Evolutionary conservation across 2,329 filamentous ascomycete genomes (phyloP).

Genomic region (Furcasterigmium furcatum): DNA sequence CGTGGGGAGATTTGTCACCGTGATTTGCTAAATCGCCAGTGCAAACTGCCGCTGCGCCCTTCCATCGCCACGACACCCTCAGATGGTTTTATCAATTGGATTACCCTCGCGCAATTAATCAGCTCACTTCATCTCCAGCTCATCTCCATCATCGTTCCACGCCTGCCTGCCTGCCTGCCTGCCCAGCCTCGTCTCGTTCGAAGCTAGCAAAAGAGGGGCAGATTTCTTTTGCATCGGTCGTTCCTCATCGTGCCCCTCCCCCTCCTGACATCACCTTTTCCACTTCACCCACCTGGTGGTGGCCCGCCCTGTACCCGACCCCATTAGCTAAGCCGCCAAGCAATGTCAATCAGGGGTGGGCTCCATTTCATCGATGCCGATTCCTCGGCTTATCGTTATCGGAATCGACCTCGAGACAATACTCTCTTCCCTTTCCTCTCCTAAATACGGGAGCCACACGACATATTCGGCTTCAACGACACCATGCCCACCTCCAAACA

Average conservation of each 20-base stretch:
- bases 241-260: conserved; percentile 2
- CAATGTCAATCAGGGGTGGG: neutral
- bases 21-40: neutral
- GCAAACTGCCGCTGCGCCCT: no score
- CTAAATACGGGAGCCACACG: neutral
- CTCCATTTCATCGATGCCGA: neutral
- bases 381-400: neutral
- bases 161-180: no score
- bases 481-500: neutral
- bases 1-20: conserved; percentile 1
- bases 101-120: no score
- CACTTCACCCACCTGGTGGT: no score
- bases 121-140: no score
- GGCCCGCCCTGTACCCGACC: neutral
- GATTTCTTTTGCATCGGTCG: no score
- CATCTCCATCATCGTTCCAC: no score
- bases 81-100: no score
- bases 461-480: neutral
- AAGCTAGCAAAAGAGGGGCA: neutral
- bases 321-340: neutral
- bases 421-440: neutral
- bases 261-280: conserved; percentile 5
- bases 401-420: neutral
- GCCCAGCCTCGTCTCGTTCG: no score
- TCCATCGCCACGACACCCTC: no score